These are phyloP conservation scores for Xylaria sp. DNA, from an alignment of 2,329 filamentous ascomycete species.

Conservation along the genomic window DNA sequence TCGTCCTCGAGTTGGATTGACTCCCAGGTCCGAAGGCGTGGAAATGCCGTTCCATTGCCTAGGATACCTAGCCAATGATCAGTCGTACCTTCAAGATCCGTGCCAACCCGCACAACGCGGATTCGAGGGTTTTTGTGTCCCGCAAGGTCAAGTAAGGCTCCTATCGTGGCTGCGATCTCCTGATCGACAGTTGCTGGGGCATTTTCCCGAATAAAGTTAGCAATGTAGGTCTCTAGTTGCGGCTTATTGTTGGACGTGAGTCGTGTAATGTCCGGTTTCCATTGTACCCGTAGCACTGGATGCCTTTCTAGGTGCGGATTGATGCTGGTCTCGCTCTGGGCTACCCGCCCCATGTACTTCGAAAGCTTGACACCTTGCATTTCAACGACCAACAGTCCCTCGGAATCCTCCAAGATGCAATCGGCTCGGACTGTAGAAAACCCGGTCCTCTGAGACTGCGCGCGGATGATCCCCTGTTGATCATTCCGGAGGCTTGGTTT, in stretches of 20 bases:
- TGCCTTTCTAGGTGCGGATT: background rate
- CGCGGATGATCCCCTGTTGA: background rate
- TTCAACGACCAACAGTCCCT: background rate
- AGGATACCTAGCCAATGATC: background rate
- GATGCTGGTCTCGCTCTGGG: background rate
- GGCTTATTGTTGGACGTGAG: fast-evolving
- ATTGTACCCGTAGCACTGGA: background rate
- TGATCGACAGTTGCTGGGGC: background rate
- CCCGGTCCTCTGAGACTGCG: background rate
- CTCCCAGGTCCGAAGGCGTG: background rate
- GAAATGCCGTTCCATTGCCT: background rate
- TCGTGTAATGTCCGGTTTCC: conserved; percentile 15
- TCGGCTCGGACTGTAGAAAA: background rate
- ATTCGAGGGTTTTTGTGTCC: conserved; percentile 13
- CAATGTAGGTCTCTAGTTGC: background rate
- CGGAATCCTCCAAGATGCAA: background rate
- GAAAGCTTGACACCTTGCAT: background rate
- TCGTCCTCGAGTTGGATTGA: background rate
- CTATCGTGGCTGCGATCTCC: background rate
- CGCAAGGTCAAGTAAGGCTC: conserved; percentile 6
- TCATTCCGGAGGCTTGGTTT: background rate
- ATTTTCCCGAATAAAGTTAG: background rate
- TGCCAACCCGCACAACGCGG: background rate
- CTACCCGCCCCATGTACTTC: background rate
- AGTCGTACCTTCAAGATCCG: no score